Evolutionary conservation across 1,284 basidiomycete genomes (phyloP), one percentile per base, ranked within the genome.

Genomic region (Polyporus tsugae): DNA sequence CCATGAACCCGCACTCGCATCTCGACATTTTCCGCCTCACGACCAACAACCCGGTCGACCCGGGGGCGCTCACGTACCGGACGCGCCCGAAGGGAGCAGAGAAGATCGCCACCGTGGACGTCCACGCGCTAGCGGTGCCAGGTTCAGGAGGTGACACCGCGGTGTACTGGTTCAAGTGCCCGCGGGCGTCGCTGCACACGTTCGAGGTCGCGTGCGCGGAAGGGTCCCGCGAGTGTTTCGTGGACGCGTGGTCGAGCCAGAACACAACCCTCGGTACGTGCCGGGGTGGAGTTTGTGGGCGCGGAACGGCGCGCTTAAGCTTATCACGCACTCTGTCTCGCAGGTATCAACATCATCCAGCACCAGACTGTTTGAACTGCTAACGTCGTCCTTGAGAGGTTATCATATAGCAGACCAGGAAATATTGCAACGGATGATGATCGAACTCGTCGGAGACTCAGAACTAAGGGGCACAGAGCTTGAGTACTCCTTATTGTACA

Each of bases 21-120:
- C 35, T 74, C 38, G 64, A 72, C 22, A 65, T 74, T 29, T 74
- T 68, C 65, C 60, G 65, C 29, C 63, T 71, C 17, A 44, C 13
- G 7, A 7, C 44, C 19, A 25, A 49, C 44, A 5, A 13, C 29
- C 61, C 62, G 25, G 60, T 71, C n/a, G 71, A 73, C 59, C 19
- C 66, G 4, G 17, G 17, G 17, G 68, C 52, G 58, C 66, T 75
- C n/a, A 66, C 69, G 9, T 75, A 68, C 63, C 36, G 44, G 10
- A 62, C 62, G 15, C 59, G 66, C 6, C 72, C 74, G 6, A 17
- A 19, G 29, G 64, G 66, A 46, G 33, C 33, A 36, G 25, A 62
- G 55, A 41, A 53, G 44, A 57, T 72, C 9, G 69, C 64, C 3
- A 63, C 67, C 41, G 60, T 62, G 15, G 39, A 58, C 33, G 42